phyloP scores from a whole-genome alignment of 2,329 filamentous ascomycete genomes.

The Tolypocladium ovalisporum region DNA sequence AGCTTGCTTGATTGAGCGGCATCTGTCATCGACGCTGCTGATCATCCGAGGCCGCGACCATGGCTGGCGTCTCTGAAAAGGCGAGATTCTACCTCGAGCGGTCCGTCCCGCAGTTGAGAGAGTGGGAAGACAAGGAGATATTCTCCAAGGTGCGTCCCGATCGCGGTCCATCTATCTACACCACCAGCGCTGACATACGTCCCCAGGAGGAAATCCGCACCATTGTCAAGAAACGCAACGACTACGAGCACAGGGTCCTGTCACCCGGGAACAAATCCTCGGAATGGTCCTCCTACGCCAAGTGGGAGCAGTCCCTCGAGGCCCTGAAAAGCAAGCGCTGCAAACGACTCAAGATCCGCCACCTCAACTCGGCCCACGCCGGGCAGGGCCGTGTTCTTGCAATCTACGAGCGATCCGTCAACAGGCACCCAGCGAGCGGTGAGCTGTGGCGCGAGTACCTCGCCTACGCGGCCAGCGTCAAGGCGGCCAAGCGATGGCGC shows the following conservation, averaged over 20 bases:
- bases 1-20: not conserved
- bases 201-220: constrained; percentile 77
- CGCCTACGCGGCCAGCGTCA: constrained; percentile 62
- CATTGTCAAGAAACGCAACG: constrained; percentile 81
- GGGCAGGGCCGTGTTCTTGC: constrained; percentile 79
- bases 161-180: constrained; percentile 1
- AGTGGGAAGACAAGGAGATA: constrained; percentile 84
- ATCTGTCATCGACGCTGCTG: not conserved
- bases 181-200: not conserved
- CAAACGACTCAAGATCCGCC: constrained; percentile 66
- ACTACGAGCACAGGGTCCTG: constrained; percentile 86
- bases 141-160: constrained; percentile 57
- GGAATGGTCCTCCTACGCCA: constrained; percentile 78
- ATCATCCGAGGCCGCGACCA: constrained; percentile 22
- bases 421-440: constrained; percentile 72
- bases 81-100: constrained; percentile 92
- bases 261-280: constrained; percentile 63
- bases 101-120: constrained; percentile 80
- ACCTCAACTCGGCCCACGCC: constrained; percentile 51
- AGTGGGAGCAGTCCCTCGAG: constrained; percentile 61
- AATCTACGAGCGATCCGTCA: constrained; percentile 77
- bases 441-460: constrained; percentile 87
- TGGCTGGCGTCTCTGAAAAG: constrained; percentile 84
- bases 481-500: constrained; percentile 55
- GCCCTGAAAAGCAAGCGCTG: constrained; percentile 72